Percentiles rank a stretch among this genome's conserved stretches.
phyloP scores from a whole-genome alignment of 75 land plant species.

The Cunninghamia lanceolata region DNA sequence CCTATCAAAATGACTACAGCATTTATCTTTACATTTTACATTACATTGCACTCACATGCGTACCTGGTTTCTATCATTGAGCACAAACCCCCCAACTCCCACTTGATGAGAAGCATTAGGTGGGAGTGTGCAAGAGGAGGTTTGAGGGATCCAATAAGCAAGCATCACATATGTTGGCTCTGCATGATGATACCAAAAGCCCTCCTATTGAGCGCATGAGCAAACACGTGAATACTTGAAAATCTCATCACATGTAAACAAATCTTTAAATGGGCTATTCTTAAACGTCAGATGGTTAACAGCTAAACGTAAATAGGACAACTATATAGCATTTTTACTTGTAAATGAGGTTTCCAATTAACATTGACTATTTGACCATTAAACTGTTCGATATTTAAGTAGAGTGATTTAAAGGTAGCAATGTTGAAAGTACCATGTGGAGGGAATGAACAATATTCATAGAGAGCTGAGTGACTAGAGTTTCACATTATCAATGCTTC shows the following conservation, averaged over 20 bases:
- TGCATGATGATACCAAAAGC: slow-evolving; percentile 42
- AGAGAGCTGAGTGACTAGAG: too few species aligned
- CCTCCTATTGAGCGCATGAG: slow-evolving; percentile 18
- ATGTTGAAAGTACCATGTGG: too few species aligned
- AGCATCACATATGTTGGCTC: slow-evolving; percentile 37
- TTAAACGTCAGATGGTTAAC: too few species aligned
- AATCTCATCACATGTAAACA: not conserved
- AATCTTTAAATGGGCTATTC: too few species aligned
- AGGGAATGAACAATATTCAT: too few species aligned
- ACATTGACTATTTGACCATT: too few species aligned
- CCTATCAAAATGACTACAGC: not conserved
- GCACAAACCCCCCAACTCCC: slow-evolving; percentile 42
- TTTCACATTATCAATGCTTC: too few species aligned
- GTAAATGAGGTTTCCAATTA: too few species aligned
- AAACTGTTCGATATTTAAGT: too few species aligned
- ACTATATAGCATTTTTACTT: too few species aligned
- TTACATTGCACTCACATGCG: not conserved
- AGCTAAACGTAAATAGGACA: too few species aligned
- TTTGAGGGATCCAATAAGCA: slow-evolving; percentile 28
- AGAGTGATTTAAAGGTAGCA: too few species aligned
- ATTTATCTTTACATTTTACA: not conserved
- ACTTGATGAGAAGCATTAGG: slow-evolving; percentile 47
- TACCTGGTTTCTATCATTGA: slow-evolving; percentile 33
- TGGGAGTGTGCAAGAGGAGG: slow-evolving; percentile 33
- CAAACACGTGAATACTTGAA: not conserved